Evolutionary conservation across 2,329 filamentous ascomycete species (phyloP).

Genomic region (Penicillium sp.): DNA sequence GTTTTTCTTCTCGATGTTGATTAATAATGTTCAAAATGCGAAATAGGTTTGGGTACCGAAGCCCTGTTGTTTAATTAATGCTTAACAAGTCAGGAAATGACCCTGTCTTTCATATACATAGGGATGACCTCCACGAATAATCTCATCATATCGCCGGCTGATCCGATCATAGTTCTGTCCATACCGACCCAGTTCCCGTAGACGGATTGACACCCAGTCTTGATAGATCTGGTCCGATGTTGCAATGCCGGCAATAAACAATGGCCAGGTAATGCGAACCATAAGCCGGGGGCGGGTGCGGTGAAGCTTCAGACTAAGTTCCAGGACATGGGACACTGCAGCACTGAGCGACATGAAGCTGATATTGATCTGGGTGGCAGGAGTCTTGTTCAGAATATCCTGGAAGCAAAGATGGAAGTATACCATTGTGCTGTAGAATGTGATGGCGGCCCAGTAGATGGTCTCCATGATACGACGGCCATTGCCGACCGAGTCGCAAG

Average conservation of each 20-base stretch:
- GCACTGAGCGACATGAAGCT: conserved; percentile 14
- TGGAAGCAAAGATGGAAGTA: conserved; percentile 27
- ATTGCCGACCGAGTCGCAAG: conserved; percentile 19
- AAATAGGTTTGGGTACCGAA: background rate
- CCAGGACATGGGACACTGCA: conserved; percentile 24
- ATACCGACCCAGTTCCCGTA: conserved; percentile 26
- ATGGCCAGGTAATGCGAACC: conserved; percentile 27
- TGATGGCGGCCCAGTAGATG: conserved; percentile 26
- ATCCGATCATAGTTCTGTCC: conserved; percentile 25
- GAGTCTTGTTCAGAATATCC: conserved; percentile 6
- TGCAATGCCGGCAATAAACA: conserved; percentile 28
- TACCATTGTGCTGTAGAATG: conserved; percentile 25
- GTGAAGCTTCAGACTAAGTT: conserved; percentile 24
- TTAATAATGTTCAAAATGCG: background rate
- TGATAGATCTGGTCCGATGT: conserved; percentile 26
- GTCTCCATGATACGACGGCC: conserved; percentile 27
- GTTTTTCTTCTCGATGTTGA: too few relatives aligned
- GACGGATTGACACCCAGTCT: conserved; percentile 30
- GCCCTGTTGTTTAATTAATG: background rate
- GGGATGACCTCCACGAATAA: conserved; percentile 20
- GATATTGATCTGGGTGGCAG: conserved; percentile 1
- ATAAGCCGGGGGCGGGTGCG: conserved; percentile 24
- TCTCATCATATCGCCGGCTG: conserved; percentile 24
- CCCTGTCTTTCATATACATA: conserved; percentile 11
- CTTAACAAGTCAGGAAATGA: background rate